phyloP scores from a whole-genome alignment of 192 early-diverging fungal species.

The Cladochytrium replicatum region DNA sequence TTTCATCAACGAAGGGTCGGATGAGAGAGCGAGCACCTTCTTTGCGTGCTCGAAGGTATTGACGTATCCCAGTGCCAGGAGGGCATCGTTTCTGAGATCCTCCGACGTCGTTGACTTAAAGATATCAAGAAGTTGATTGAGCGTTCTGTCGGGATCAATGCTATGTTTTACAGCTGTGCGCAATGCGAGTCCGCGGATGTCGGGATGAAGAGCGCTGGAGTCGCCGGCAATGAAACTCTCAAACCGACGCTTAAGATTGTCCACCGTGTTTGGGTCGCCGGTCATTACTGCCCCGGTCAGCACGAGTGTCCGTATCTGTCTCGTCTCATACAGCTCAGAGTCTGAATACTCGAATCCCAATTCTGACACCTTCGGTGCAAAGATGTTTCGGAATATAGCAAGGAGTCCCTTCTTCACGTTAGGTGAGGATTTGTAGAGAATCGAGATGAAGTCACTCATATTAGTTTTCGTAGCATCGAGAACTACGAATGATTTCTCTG shows the following conservation, averaged over 20 bases:
- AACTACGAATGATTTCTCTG: too few species aligned
- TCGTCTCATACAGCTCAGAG: slow-evolving; percentile 64
- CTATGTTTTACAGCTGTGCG: slow-evolving; percentile 43
- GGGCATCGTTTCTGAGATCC: too few species aligned
- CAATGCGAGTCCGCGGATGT: slow-evolving; percentile 61
- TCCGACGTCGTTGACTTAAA: slow-evolving; percentile 27
- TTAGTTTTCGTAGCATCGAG: too few species aligned
- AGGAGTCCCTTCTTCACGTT: too few species aligned
- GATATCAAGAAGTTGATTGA: slow-evolving; percentile 29
- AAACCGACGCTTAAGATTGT: slow-evolving; percentile 65
- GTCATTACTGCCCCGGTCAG: too few species aligned
- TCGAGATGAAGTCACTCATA: too few species aligned
- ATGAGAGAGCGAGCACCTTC: too few species aligned
- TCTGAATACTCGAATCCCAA: slow-evolving; percentile 70
- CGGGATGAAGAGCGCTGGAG: slow-evolving; percentile 50
- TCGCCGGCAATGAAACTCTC: slow-evolving; percentile 56
- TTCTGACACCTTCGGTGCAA: slow-evolving; percentile 57
- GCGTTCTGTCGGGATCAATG: slow-evolving; percentile 12
- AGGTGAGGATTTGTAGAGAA: too few species aligned
- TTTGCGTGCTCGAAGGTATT: too few species aligned
- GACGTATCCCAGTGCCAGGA: too few species aligned
- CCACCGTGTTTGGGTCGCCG: slow-evolving; percentile 34
- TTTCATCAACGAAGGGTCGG: too few species aligned
- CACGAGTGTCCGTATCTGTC: slow-evolving; percentile 67
- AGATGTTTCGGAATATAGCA: slow-evolving; percentile 60